phyloP scores from a whole-genome alignment of 805 yeast genomes.

The Sugiyamaella boreocaroliniensis region DNA sequence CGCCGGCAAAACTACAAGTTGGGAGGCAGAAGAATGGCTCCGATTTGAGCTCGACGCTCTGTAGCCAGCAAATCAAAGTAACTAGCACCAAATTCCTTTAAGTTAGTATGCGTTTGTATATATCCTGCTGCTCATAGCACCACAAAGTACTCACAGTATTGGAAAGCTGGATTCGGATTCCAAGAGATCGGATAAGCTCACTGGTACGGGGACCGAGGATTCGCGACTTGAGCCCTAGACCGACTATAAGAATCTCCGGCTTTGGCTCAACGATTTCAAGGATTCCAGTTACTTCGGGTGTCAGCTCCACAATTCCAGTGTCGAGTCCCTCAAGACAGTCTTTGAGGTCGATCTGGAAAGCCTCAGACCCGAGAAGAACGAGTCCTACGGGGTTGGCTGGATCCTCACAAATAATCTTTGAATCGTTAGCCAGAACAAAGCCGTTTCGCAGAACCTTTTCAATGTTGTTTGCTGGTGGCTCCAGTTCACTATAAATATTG shows the following conservation, averaged over 20 bases:
- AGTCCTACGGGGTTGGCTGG: constrained; percentile 29
- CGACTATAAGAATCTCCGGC: constrained; percentile 69
- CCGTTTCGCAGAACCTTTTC: constrained; percentile 49
- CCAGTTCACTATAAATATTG: constrained; percentile 41
- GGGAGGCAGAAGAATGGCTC: constrained; percentile 67
- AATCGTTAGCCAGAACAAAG: constrained; percentile 50
- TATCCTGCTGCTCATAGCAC: not conserved
- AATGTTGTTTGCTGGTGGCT: constrained; percentile 44
- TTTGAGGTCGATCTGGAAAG: constrained; percentile 50
- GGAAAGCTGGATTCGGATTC: constrained; percentile 64
- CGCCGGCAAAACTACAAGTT: constrained; percentile 35
- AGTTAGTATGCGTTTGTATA: not conserved
- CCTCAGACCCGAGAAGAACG: constrained; percentile 40
- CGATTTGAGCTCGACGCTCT: constrained; percentile 70
- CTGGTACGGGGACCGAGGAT: constrained; percentile 54
- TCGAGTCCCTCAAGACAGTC: constrained; percentile 39
- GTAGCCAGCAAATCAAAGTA: constrained; percentile 71
- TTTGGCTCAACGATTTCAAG: constrained; percentile 59
- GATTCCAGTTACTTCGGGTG: constrained; percentile 39
- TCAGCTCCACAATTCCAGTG: constrained; percentile 49
- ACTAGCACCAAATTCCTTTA: constrained; percentile 49
- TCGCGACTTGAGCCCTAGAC: constrained; percentile 60
- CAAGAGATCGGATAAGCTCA: constrained; percentile 45
- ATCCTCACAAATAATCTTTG: constrained; percentile 35
- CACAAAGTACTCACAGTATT: constrained; percentile 41